Conservation (phyloP, 139 green algal species). For the Marvania coccoides region DNA sequence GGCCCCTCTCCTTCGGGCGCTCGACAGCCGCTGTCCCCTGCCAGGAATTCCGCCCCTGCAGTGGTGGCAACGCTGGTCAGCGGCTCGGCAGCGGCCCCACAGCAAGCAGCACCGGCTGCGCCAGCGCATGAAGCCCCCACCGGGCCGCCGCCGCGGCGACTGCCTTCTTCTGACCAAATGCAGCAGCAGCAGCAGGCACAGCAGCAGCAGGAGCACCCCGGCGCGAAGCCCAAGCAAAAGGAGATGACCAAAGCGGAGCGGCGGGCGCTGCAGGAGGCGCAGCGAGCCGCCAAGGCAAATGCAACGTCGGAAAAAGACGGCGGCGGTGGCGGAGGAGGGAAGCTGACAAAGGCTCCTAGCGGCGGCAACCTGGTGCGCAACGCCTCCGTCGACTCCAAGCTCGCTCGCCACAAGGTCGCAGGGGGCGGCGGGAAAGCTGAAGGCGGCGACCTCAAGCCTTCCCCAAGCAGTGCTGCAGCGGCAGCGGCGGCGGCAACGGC, state of each 20-base stretch:
- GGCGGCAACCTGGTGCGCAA: too few species aligned
- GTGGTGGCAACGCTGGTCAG: not conserved
- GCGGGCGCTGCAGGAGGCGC: slow-evolving; percentile 65
- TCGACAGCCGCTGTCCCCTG: too few species aligned
- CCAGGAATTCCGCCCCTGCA: not conserved
- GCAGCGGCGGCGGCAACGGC: slow-evolving; percentile 15
- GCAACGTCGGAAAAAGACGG: slow-evolving; percentile 24
- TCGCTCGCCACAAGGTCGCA: too few species aligned
- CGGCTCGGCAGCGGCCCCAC: not conserved
- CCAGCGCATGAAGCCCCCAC: not conserved
- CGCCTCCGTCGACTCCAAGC: too few species aligned
- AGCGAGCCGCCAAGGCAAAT: slow-evolving; percentile 72
- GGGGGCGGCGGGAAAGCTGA: not conserved
- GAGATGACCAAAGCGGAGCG: slow-evolving; percentile 73
- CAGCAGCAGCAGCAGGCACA: not conserved
- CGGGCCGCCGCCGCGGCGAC: not conserved
- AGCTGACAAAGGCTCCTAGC: too few species aligned
- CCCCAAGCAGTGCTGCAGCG: not conserved
- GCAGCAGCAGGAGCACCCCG: not conserved
- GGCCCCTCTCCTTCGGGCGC: too few species aligned
- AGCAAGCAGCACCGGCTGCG: not conserved
- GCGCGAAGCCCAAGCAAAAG: slow-evolving; percentile 4
- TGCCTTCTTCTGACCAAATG: too few species aligned
- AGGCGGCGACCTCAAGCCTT: not conserved
- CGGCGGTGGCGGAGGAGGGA: not conserved